Conservation (phyloP, 2,329 filamentous ascomycete species). For the Nemania sp. region DNA sequence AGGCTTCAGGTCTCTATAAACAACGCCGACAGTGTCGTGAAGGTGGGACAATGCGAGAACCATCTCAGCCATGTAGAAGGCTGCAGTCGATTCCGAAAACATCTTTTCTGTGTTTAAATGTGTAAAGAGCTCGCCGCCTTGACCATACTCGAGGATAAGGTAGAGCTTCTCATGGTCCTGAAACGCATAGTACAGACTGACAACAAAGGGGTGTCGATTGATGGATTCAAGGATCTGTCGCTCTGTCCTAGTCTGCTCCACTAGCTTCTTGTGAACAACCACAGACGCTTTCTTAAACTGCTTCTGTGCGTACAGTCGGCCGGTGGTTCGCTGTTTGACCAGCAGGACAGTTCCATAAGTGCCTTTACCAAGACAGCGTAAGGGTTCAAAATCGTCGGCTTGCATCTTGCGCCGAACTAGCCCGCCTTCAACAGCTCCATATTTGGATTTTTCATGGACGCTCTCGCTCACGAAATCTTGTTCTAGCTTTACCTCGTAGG, state of each 20-base stretch:
- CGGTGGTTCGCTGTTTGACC: constrained; percentile 86
- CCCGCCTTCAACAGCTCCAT: constrained; percentile 54
- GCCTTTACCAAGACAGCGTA: constrained; percentile 93
- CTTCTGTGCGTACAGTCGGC: constrained; percentile 93
- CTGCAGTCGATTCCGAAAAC: constrained; percentile 86
- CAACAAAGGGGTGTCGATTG: constrained; percentile 95
- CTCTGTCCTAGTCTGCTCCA: constrained; percentile 98
- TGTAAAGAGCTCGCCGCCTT: constrained; percentile 96
- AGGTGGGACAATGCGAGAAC: constrained; percentile 90
- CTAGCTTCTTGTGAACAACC: constrained; percentile 90
- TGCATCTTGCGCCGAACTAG: constrained; percentile 78
- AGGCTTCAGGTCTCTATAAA: constrained; percentile 96
- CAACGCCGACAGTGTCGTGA: constrained; percentile 87
- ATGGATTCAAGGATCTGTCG: constrained; percentile 92
- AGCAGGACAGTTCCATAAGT: constrained; percentile 94
- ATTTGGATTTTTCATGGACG: constrained; percentile 47
- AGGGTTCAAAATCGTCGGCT: constrained; percentile 83
- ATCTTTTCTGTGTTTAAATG: constrained; percentile 92
- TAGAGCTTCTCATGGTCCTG: constrained; percentile 98
- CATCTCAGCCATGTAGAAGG: constrained; percentile 99
- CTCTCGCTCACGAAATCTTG: constrained; percentile 80
- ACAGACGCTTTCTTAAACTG: constrained; percentile 97
- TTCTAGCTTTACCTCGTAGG: constrained; percentile 83
- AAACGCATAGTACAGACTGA: constrained; percentile 97
- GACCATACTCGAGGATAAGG: constrained; percentile 94